Evolutionary conservation across 2,329 filamentous ascomycete species (phyloP), one percentile per base, ranked within the genome.

Genomic region (Cytospora schulzeri): DNA sequence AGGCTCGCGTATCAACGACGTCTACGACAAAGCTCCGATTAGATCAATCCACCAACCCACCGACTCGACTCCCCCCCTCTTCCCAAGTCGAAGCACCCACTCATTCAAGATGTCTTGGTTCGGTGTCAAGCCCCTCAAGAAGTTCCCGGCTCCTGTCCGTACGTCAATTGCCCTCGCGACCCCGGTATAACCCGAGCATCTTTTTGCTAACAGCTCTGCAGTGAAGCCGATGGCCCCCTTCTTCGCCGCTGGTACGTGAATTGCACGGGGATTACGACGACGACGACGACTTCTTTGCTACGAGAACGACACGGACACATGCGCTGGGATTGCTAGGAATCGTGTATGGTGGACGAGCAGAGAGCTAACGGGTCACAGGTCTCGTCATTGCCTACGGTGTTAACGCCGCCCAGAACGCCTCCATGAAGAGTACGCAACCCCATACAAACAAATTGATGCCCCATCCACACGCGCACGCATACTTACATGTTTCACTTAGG

Each of bases 171-270:
- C 64, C 62, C 65, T 54, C 53, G n/a, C 67, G 45, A 55, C 38
- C 63, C 55, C 53, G 28, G 9, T 53, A 56, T 58, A 59, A 66
- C 57, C 35, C 55, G 48, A 51, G 61, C 63, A 54, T 9, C 29
- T 60, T 56, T 63, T 74, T 68, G 73, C 73, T 74, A 68, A 74
- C 68, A 69, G 63, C 69, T 66, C 53, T 75, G 78, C 76, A 98
- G 94, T 92, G 83, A 87, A 87, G 85, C 93, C 94, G 73, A 89
- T 96, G 89, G 88, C 87, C 79, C 94, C 94, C 73, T 98, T 98
- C 88, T 95, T 93, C 85, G 85, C 86, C 80, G 94, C 94, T 78
- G 93, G 94, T 97, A 95, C 77, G 91, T 84, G 61, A 54, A 61
- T 66, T n/a, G 56, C 41, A 48, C 62, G 57, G 60, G 57, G 60